Evolutionary conservation across 345 rosid species (phyloP).

Genomic region (Pistacia atlantica): DNA sequence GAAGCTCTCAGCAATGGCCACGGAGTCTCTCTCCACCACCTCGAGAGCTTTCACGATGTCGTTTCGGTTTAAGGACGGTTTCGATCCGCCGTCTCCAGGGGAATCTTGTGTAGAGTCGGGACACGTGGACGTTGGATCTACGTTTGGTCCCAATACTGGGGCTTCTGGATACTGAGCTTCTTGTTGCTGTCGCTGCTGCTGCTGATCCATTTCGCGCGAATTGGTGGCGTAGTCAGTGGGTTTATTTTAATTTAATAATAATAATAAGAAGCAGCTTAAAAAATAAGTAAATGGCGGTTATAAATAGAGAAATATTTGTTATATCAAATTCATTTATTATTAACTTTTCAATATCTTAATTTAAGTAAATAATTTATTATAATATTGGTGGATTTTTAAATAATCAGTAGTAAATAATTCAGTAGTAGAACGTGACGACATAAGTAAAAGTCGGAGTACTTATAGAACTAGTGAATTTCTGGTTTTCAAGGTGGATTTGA

Average conservation of each 20-base stretch:
- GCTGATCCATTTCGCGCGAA: conserved; percentile 33
- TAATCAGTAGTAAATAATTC: too few relatives aligned
- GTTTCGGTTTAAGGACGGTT: conserved; percentile 37
- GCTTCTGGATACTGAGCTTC: neutral
- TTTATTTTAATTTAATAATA: neutral
- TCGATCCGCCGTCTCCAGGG: conserved; percentile 20
- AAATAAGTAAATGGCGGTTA: too few relatives aligned
- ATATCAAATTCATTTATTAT: too few relatives aligned
- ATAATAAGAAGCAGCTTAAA: too few relatives aligned
- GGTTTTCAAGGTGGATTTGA: too few relatives aligned
- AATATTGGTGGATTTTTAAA: too few relatives aligned
- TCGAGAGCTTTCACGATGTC: conserved; percentile 70
- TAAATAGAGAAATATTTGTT: too few relatives aligned
- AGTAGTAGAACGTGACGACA: too few relatives aligned
- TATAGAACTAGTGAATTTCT: too few relatives aligned
- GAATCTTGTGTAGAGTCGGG: neutral
- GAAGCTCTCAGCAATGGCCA: conserved; percentile 85
- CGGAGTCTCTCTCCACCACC: conserved; percentile 79
- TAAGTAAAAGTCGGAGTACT: too few relatives aligned
- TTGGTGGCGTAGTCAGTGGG: neutral
- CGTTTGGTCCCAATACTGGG: neutral
- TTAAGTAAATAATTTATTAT: too few relatives aligned
- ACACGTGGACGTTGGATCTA: conserved; percentile 27
- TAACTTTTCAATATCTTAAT: too few relatives aligned
- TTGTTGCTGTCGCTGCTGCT: neutral